Conservation (phyloP, 2,329 filamentous ascomycete genomes). For the Zalaria obscura region DNA sequence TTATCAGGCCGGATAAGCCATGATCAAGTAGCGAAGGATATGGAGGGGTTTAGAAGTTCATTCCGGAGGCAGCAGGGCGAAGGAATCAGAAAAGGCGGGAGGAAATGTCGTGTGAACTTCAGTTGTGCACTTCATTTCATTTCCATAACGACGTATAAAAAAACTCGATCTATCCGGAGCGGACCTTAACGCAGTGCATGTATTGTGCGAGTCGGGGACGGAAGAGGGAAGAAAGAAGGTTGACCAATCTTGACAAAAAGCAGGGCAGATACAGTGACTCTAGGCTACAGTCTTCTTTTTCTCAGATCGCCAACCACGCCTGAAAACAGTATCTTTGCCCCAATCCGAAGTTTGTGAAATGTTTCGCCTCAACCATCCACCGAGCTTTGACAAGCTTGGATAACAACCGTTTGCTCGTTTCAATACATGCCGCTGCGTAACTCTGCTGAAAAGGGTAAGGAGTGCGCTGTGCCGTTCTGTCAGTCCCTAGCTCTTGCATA, state of each 20-base stretch:
- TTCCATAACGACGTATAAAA: slow-evolving; percentile 8
- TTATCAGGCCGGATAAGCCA: no score
- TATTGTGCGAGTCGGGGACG: neutral
- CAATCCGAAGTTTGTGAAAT: neutral
- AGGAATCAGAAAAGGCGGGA: no score
- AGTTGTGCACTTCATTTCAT: neutral
- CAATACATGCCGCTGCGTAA: neutral
- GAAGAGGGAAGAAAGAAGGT: slow-evolving; percentile 1
- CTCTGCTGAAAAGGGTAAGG: slow-evolving; percentile 2
- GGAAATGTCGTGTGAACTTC: neutral
- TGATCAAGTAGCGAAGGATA: no score
- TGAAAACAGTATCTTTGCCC: neutral
- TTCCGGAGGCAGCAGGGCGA: no score
- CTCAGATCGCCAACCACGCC: neutral
- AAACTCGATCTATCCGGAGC: slow-evolving; percentile 4
- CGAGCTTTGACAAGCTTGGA: neutral
- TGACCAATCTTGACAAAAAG: neutral
- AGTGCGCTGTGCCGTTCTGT: slow-evolving; percentile 2
- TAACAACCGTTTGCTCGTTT: neutral
- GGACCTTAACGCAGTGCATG: slow-evolving; percentile 5
- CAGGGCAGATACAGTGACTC: neutral
- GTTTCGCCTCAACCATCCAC: neutral
- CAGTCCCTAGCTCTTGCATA: neutral
- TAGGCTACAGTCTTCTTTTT: neutral
- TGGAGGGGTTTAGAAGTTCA: no score